Percentiles rank a stretch among this genome's conserved stretches.
Conservation (phyloP, 352 stramenopile genomes). For the Stephanocyclus meneghinianus region DNA sequence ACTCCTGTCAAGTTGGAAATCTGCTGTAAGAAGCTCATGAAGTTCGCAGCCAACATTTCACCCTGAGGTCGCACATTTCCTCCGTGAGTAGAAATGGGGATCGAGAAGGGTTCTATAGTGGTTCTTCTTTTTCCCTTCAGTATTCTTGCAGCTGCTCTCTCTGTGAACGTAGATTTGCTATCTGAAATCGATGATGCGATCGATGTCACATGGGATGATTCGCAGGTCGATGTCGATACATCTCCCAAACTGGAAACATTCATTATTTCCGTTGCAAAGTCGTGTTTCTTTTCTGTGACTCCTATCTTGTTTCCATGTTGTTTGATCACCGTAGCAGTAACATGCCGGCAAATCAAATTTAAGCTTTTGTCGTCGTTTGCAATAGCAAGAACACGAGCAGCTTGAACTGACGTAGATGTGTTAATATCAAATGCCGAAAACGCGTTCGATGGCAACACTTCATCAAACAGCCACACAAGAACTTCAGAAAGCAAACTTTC, state of each 20-base stretch:
- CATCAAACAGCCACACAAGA: constrained; percentile 49
- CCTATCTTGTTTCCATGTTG: constrained; percentile 13
- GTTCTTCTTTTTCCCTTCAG: constrained; percentile 28
- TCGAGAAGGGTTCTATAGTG: constrained; percentile 37
- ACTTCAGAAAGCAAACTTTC: constrained; percentile 38
- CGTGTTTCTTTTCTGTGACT: not conserved
- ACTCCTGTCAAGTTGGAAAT: constrained; percentile 49
- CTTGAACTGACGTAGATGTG: constrained; percentile 48
- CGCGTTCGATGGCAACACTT: constrained; percentile 45
- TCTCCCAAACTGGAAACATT: constrained; percentile 23
- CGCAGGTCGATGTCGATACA: constrained; percentile 34
- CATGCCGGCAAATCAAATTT: constrained; percentile 65
- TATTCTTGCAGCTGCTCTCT: constrained; percentile 34
- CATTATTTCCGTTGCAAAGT: constrained; percentile 11
- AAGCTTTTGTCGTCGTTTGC: constrained; percentile 62
- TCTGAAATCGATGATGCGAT: constrained; percentile 16
- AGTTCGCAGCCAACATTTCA: constrained; percentile 69
- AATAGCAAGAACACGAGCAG: constrained; percentile 47
- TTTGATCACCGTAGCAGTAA: constrained; percentile 44
- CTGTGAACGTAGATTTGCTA: constrained; percentile 26
- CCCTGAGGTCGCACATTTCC: constrained; percentile 4
- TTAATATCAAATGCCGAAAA: constrained; percentile 61
- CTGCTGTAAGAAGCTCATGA: constrained; percentile 68
- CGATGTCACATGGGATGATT: constrained; percentile 19
- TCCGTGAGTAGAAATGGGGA: constrained; percentile 14